phyloP scores from a whole-genome alignment of 176 grass and related monocot species.

The Pontederia paniculata region DNA sequence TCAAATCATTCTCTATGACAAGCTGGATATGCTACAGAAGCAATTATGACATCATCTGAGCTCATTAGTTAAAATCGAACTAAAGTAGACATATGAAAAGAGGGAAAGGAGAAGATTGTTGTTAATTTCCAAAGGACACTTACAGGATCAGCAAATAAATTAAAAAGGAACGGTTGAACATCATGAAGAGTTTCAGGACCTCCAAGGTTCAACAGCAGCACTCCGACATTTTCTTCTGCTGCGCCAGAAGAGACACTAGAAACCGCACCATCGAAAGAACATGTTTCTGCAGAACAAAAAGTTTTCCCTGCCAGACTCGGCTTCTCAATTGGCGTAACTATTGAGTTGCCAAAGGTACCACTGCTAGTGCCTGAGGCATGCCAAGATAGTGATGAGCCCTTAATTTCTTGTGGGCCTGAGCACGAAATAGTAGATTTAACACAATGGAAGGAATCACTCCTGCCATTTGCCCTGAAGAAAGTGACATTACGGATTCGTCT shows the following conservation, averaged over 20 bases:
- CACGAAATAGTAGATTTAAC: not conserved
- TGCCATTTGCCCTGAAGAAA: not conserved
- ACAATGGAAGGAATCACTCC: not conserved
- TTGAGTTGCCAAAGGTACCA: not conserved
- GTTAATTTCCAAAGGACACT: not conserved
- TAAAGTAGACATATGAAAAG: too few relatives aligned
- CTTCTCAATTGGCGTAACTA: constrained; percentile 6
- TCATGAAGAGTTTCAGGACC: constrained; percentile 87
- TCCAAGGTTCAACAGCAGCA: constrained; percentile 92
- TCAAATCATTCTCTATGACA: too few relatives aligned
- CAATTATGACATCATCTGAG: too few relatives aligned
- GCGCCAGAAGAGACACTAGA: constrained; percentile 16
- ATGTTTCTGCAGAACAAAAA: constrained; percentile 23
- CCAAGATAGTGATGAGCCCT: not conserved
- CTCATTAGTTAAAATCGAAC: too few relatives aligned
- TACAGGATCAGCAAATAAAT: constrained; percentile 93
- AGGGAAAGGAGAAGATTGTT: too few relatives aligned
- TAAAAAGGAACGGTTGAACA: constrained; percentile 96
- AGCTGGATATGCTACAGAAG: too few relatives aligned
- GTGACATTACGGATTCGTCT: too few relatives aligned
- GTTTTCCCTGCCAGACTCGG: constrained; percentile 19
- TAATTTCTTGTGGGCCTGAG: not conserved
- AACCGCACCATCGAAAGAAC: constrained; percentile 26
- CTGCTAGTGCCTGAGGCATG: not conserved
- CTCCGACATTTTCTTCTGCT: constrained; percentile 57